Base-by-base conservation (phyloP, 331 rosid genomes). In the Arachis monticola region DNA sequence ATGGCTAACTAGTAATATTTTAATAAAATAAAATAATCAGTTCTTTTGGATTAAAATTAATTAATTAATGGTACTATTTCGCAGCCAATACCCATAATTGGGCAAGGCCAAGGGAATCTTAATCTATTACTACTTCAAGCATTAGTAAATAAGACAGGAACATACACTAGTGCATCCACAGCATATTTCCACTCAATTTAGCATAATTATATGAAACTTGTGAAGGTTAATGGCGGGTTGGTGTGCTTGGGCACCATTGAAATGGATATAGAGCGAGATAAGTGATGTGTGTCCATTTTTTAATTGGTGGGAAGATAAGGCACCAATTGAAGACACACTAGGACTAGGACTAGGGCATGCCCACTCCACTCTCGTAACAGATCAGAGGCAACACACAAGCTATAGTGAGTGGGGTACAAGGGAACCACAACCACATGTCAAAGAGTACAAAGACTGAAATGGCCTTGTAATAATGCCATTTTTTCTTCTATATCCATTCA, bases 371-470 rank as follows among this genome's bases (percentile, higher is more conserved):
- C 13, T 57, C 47, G 27, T 64, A 35, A 35, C 40, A 35, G 4
- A 35, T 35, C 40, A 35, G 40, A 35, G 40, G 40, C 40, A 35
- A 35, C 40, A 35, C 40, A 35, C 40, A 2, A 35, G 40, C 40
- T 3, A 35, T 64, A 48, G 56, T 65, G n/a, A 72, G 64, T 66
- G 73, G 72, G 59, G 59, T 31, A 50, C 31, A 58, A 14, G 12
- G 42, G 72, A 70, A 58, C 27, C 45, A 57, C 56, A 81, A 71
- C 81, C 81, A 64, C 81, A 70, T 44, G 41, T 70, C 61, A 30
- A 35, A 35, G 4, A 2, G 40, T 35, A 2, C 40, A 35, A 35
- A 45, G 60, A 6, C 41, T 60, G 13, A 63, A 61, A 51, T 67
- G 35, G 7, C 64, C 8, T 63, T 52, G 3, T 67, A 6, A 48